Percentiles rank a stretch among this genome's conserved stretches.
Evolutionary conservation across 2,329 filamentous ascomycete species (phyloP).

Genomic region (Penicillium polonicum): DNA sequence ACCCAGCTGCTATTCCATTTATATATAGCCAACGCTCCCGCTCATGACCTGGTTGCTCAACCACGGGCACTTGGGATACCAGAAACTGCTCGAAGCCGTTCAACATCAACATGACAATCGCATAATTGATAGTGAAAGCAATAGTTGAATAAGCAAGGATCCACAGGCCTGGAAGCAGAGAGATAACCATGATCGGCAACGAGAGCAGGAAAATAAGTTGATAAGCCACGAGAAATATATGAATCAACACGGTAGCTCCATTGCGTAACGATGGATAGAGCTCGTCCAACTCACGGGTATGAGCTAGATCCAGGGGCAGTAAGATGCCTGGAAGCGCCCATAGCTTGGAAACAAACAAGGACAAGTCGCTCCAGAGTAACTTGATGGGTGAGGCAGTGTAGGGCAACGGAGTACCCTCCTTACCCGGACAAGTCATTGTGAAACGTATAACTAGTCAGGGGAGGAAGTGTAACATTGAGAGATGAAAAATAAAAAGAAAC

Average conservation of each 20-base stretch:
- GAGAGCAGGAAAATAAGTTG: conserved; percentile 62
- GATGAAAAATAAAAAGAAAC: background rate
- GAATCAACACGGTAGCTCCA: conserved; percentile 56
- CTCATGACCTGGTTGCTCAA: conserved; percentile 41
- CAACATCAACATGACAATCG: conserved; percentile 32
- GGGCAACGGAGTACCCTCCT: conserved; percentile 29
- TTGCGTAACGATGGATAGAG: conserved; percentile 60
- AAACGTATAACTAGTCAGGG: background rate
- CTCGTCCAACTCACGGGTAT: conserved; percentile 61
- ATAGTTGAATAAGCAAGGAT: conserved; percentile 29
- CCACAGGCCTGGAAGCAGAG: conserved; percentile 42
- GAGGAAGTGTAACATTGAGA: background rate
- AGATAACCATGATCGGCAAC: conserved; percentile 52
- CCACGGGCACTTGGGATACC: conserved; percentile 27
- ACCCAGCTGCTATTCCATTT: conserved; percentile 62
- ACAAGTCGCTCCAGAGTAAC: conserved; percentile 43
- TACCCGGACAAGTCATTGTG: conserved; percentile 6
- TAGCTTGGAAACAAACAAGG: conserved; percentile 35
- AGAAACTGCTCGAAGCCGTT: conserved; percentile 53
- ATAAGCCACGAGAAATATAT: conserved; percentile 58
- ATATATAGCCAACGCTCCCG: conserved; percentile 78
- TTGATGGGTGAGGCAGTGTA: conserved; percentile 42
- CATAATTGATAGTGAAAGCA: conserved; percentile 31
- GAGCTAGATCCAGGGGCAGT: conserved; percentile 55
- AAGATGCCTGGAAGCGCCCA: conserved; percentile 57